A percentile compares a stretch with the other conserved stretches of the same genome.
Conservation (phyloP, 805 yeast genomes). For the Kluyveromyces wickerhamii region DNA sequence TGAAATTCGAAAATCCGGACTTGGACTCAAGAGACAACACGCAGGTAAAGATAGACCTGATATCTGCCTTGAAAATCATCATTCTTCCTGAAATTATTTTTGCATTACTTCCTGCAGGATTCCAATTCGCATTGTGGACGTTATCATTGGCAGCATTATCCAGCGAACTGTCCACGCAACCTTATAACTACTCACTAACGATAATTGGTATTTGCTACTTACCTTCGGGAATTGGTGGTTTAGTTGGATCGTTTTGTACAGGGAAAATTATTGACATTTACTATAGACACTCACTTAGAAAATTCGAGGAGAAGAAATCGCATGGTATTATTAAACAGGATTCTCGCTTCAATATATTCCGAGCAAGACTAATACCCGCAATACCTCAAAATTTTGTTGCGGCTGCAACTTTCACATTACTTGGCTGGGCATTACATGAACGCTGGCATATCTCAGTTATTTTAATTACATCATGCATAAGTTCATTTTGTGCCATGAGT, state of each 20-base stretch:
- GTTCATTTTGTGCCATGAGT: constrained; percentile 51
- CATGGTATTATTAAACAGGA: constrained; percentile 20
- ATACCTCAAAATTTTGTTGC: constrained; percentile 38
- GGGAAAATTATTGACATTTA: constrained; percentile 50
- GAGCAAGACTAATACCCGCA: constrained; percentile 42
- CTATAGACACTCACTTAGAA: constrained; percentile 33
- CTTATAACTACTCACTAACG: constrained; percentile 44
- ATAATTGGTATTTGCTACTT: constrained; percentile 64
- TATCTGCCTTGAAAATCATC: constrained; percentile 39
- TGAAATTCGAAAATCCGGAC: constrained; percentile 27
- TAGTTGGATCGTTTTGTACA: constrained; percentile 48
- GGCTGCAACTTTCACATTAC: constrained; percentile 39
- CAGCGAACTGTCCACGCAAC: constrained; percentile 37
- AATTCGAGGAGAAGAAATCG: constrained; percentile 16
- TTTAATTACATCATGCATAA: constrained; percentile 46
- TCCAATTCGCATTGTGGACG: constrained; percentile 65
- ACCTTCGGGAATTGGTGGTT: constrained; percentile 65
- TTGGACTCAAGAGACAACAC: constrained; percentile 20
- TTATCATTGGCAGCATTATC: constrained; percentile 58
- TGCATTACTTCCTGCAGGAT: constrained; percentile 48
- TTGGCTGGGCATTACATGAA: constrained; percentile 66
- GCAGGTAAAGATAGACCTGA: constrained; percentile 22
- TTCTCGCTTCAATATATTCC: constrained; percentile 42
- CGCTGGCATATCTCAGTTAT: constrained; percentile 44
- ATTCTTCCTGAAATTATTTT: constrained; percentile 38